Evolutionary conservation across 2,329 filamentous ascomycete species (phyloP).

Genomic region (Phyllosticta citribraziliensis): DNA sequence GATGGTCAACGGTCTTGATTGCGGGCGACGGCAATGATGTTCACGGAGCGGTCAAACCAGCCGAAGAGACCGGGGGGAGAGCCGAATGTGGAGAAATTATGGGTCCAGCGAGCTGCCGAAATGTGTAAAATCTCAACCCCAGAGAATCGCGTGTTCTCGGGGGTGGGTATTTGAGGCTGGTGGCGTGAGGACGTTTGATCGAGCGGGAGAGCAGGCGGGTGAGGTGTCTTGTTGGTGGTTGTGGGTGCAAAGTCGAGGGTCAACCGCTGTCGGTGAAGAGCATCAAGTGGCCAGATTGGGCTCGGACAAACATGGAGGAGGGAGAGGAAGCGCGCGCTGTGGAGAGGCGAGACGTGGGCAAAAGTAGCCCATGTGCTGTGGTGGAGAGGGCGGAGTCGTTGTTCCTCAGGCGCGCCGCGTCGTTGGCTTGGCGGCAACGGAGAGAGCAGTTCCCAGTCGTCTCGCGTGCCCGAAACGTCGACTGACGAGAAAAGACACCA

Average conservation of each 20-base stretch:
- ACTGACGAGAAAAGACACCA: not conserved
- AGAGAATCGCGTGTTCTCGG: not conserved
- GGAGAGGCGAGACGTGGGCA: not conserved
- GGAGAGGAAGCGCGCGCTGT: not conserved
- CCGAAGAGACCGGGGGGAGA: slow-evolving; percentile 6
- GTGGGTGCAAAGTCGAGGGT: not conserved
- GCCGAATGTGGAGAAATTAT: slow-evolving; percentile 9
- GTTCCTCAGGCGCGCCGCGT: not conserved
- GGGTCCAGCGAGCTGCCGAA: not conserved
- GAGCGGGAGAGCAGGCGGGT: not conserved
- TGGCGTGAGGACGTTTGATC: not conserved
- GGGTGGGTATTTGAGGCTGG: not conserved
- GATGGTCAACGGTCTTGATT: slow-evolving; percentile 3
- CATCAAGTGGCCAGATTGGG: not conserved
- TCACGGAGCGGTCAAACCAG: not conserved
- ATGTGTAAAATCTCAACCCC: not conserved
- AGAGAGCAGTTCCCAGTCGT: not conserved
- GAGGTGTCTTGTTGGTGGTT: not conserved
- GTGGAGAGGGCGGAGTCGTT: not conserved
- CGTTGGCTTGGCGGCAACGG: not conserved
- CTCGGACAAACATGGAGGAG: slow-evolving; percentile 3
- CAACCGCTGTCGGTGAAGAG: slow-evolving; percentile 9
- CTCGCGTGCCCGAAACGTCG: not conserved
- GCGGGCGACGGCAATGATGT: not conserved
- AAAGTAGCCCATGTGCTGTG: not conserved